Evolutionary conservation across 2,329 filamentous ascomycete species (phyloP), one percentile per base, ranked within the genome.

Genomic region (Verticillium zaregamsianum): DNA sequence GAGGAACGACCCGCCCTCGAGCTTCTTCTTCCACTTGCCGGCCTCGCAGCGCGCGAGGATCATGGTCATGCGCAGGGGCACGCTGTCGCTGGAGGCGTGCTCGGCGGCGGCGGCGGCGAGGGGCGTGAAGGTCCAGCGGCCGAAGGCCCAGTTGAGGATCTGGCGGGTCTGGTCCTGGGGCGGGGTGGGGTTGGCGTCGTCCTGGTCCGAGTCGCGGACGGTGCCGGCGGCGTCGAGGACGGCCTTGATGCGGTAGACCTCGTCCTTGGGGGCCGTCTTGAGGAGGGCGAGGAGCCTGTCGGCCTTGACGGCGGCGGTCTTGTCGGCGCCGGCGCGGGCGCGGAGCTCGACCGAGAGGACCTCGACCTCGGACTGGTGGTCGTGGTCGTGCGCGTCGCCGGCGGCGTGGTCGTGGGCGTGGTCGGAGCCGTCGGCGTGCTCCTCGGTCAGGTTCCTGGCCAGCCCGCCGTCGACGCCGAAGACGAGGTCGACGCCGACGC

Each of bases 141-240:
- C 93, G 77, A 99, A 99, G 0, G 95, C 95, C 95, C 95, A 99
- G 74, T 99, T 99, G 63, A 99, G 83, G 55, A 99, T 97, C 72
- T 95, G 97, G 61, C 91, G 82, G 2, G 70, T 73, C 9, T 70
- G 61, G 6, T 66, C 59, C 31, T 68, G 63, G 2, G 72, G 59
- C n/a, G 72, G 66, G 3, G 70, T 66, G 3, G 76, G 68, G 57
- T 70, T 69, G 5, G 73, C 66, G 8, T 69, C 70, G 45, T 83
- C 80, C 28, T 80, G 77, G 61, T 85, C 83, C 1, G 86, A 87
- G 68, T 80, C 80, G 20, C 68, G 66, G 9, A 86, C 79, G 0
- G 76, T 69, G 0, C 78, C 72, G 0, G 80, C 76, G 2, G 83
- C 78, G 1, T 81, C 80, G 14, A 86, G 69, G 11, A 86, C 77